Percentiles rank a stretch among this genome's conserved stretches.
phyloP scores from a whole-genome alignment of 768 basidiomycete species.

The Dentipellis fragilis region DNA sequence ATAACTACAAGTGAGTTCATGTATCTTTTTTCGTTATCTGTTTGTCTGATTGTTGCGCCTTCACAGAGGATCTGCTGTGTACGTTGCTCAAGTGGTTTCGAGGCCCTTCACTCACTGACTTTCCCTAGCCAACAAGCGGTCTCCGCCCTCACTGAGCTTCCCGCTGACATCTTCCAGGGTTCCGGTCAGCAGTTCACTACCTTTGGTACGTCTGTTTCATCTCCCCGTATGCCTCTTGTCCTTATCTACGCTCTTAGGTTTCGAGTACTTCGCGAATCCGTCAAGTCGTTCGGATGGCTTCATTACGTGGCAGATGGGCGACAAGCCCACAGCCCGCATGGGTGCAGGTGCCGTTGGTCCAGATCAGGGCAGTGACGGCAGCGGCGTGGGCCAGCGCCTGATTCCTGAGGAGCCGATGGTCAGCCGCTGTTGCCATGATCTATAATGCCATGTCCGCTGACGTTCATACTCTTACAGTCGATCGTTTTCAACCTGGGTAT shows the following conservation, averaged over 20 bases:
- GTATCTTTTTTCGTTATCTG: neutral
- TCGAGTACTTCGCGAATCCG: conserved; percentile 67
- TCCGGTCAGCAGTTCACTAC: conserved; percentile 40
- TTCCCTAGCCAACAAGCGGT: conserved; percentile 35
- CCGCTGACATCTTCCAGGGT: conserved; percentile 48
- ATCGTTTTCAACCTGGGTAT: conserved; percentile 58
- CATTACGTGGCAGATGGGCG: conserved; percentile 70
- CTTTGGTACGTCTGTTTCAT: conserved; percentile 27
- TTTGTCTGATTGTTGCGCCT: conserved; percentile 1
- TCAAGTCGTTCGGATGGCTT: conserved; percentile 43
- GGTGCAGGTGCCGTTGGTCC: conserved; percentile 46
- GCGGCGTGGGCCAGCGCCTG: conserved; percentile 48
- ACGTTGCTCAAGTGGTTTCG: conserved; percentile 6
- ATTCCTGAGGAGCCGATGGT: conserved; percentile 47
- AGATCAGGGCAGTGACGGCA: conserved; percentile 28
- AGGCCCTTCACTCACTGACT: neutral
- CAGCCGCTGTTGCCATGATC: neutral
- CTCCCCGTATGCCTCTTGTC: neutral
- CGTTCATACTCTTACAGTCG: conserved; percentile 17
- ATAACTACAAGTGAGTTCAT: conserved; percentile 25
- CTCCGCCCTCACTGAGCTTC: conserved; percentile 35
- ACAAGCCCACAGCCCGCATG: conserved; percentile 37
- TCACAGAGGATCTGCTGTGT: conserved; percentile 43
- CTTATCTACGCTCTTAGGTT: conserved; percentile 30
- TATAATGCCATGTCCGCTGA: neutral